These are phyloP conservation scores for Cutaneotrichosporon sp. DNA, from an alignment of 1,284 basidiomycete species.

Conservation along the genomic window DNA sequence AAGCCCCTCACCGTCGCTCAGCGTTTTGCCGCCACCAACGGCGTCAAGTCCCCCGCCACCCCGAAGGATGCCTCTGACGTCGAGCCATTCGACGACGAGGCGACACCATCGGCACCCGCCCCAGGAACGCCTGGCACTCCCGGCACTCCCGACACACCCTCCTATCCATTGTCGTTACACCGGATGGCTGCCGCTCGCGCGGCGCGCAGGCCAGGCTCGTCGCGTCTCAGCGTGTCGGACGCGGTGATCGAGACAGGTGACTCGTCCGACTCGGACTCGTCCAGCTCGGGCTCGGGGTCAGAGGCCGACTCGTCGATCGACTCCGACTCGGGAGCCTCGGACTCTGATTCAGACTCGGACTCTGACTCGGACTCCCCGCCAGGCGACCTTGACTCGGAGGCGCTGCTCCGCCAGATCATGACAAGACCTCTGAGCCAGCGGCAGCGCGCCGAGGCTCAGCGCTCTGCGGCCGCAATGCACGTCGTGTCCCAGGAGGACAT, in stretches of 20 bases:
- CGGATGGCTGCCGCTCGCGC: slow-evolving; percentile 32
- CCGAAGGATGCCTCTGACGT: not conserved
- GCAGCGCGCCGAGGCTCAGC: slow-evolving; percentile 30
- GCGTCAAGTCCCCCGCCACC: not conserved
- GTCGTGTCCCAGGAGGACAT: slow-evolving; percentile 22
- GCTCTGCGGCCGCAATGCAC: slow-evolving; percentile 38
- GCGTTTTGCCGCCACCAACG: not conserved
- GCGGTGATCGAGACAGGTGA: slow-evolving; percentile 45
- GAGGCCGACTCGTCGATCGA: not conserved
- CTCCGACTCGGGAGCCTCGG: slow-evolving; percentile 8
- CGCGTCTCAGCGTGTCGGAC: slow-evolving; percentile 46
- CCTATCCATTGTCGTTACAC: slow-evolving; percentile 29
- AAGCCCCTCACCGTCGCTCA: not conserved
- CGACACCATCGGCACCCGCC: not conserved
- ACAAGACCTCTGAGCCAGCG: slow-evolving; percentile 33
- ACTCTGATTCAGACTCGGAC: slow-evolving; percentile 13
- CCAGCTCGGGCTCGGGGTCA: not conserved
- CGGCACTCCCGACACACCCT: slow-evolving; percentile 15
- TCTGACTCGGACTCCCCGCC: not conserved
- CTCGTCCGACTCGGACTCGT: slow-evolving; percentile 29
- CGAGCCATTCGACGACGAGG: slow-evolving; percentile 4
- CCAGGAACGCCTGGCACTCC: not conserved
- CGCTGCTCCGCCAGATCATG: slow-evolving; percentile 33
- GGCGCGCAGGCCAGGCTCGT: slow-evolving; percentile 36
- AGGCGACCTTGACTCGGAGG: slow-evolving; percentile 24